Base-by-base conservation (phyloP, 2,329 filamentous ascomycete species). In the Curvularia verruculosa region DNA sequence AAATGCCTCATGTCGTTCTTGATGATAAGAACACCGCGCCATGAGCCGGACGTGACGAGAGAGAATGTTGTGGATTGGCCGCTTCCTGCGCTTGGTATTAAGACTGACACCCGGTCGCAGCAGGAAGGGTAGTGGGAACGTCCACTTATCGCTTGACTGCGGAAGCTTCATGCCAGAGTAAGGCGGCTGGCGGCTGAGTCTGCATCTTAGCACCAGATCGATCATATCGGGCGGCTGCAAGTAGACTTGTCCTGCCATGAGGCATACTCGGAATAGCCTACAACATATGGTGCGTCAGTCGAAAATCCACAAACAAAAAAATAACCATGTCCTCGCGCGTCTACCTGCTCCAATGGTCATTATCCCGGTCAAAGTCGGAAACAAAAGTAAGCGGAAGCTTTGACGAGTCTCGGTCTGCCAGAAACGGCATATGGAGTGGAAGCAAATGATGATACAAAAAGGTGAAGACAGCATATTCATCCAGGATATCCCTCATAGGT, bases 371-470 rank as follows among this genome's bases (percentile, higher is more conserved):
- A 12, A 54, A 52, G 18, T 66, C 44, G 6, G 56, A 56, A 2
- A 52, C 52, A 18, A 66, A 69, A 2, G 69, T 70, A 21, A 69
- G 54, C 13, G 62, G 62, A 3, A 68, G 59, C 31, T 59, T 54
- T 10, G 54, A 53, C 1, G 58, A 59, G 36, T 49, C 19, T 13
- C 54, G 57, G 21, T 71, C 65, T 9, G 60, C 61, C 18, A 70
- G 36, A 21, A 44, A 59, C 9, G 45, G 21, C 19, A 56, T 49
- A 23, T 70, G 58, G 0, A 64, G 44, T 9, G 68, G 68, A 3
- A 69, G 49, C 9, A 73, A 29, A 45, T 71, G 66, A 6, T 68
- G 60, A 29, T 71, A 72, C 47, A 69, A 46, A 52, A 72, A 72
- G 28, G 54, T 34, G 46, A 67, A 68, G 8, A 67, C 52, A 4